Conservation (phyloP, 2,329 filamentous ascomycete species). For the Pseudogymnoascus sp. region DNA sequence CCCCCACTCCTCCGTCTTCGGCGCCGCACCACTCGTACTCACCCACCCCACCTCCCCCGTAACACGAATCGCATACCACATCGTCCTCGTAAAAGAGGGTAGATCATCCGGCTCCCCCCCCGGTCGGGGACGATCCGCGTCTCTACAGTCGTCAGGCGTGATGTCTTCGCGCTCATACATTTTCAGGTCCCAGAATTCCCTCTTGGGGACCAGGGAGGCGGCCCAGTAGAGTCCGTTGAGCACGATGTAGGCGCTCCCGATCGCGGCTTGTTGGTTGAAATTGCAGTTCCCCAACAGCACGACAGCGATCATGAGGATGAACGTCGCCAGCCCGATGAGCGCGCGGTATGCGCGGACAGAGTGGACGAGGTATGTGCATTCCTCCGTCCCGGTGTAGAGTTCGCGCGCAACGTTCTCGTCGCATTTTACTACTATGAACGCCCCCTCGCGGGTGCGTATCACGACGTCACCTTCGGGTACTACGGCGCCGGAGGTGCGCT, state of each 20-base stretch:
- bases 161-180: conserved; percentile 38
- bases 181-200: conserved; percentile 48
- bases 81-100: conserved; percentile 41
- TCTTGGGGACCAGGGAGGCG: conserved; percentile 28
- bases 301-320: conserved; percentile 52
- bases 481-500: conserved; percentile 36
- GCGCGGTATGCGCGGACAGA: conserved; percentile 36
- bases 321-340: conserved; percentile 49
- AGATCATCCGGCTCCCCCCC: neutral
- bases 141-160: conserved; percentile 29
- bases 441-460: conserved; percentile 51
- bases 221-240: conserved; percentile 53
- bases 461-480: conserved; percentile 48
- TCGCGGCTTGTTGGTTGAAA: conserved; percentile 51
- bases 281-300: conserved; percentile 53
- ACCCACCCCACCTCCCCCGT: conserved; percentile 46
- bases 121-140: neutral
- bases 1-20: conserved; percentile 43
- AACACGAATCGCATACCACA: conserved; percentile 51
- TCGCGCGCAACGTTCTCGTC: conserved; percentile 53
- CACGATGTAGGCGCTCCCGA: conserved; percentile 47
- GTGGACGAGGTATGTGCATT: conserved; percentile 46
- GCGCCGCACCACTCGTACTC: conserved; percentile 40
- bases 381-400: conserved; percentile 51
- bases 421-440: conserved; percentile 49